These are phyloP conservation scores for Populus davidiana DNA, from an alignment of 345 rosid genomes.

Conservation along the genomic window DNA sequence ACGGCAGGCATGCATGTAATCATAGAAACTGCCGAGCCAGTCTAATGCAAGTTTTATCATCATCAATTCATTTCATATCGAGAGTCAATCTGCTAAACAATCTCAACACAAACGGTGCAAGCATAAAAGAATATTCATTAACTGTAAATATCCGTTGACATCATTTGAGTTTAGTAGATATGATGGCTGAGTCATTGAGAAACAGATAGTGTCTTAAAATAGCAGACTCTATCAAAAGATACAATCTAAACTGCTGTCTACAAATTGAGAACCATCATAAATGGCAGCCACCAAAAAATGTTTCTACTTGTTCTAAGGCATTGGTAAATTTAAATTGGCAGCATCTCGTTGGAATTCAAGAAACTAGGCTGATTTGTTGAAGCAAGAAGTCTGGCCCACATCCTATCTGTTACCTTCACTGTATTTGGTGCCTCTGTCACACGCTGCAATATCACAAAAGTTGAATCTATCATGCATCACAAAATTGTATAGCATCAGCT, in stretches of 20 bases:
- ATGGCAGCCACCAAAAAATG: background rate
- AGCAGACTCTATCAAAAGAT: background rate
- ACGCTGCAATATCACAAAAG: slow-evolving; percentile 44
- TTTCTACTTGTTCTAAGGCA: background rate
- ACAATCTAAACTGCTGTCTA: background rate
- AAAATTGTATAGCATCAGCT: background rate
- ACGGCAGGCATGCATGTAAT: background rate
- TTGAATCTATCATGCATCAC: background rate
- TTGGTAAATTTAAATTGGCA: slow-evolving; percentile 1
- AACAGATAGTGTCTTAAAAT: background rate
- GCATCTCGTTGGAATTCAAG: slow-evolving; percentile 39
- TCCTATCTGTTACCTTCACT: slow-evolving; percentile 83
- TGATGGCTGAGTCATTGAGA: background rate
- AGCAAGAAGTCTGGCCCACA: slow-evolving; percentile 97
- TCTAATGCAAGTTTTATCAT: background rate
- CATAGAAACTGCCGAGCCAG: background rate
- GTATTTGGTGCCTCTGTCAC: slow-evolving; percentile 73
- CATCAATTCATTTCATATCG: background rate
- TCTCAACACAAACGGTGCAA: background rate
- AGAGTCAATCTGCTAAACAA: background rate
- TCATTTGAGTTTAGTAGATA: background rate
- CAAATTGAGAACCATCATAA: background rate
- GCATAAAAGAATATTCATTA: background rate
- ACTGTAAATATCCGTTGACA: background rate
- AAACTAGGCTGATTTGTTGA: slow-evolving; percentile 93